Base-by-base conservation (phyloP, 805 yeast genomes). In the Dipodascopsis uninucleata region DNA sequence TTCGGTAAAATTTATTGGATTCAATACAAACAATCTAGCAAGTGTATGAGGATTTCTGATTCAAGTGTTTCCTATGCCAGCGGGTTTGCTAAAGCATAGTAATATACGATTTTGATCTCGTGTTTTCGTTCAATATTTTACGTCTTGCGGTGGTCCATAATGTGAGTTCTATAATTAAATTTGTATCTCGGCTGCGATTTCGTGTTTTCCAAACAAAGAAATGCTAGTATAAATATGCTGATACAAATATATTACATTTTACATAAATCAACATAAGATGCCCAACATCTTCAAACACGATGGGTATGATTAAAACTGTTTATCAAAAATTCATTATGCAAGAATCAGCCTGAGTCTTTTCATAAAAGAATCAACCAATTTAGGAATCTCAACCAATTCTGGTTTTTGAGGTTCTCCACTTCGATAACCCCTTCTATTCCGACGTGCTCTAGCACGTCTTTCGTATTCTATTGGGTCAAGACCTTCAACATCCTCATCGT, bases 391-490 rank as follows among this genome's bases (percentile, higher is more conserved):
- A 9, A 31, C 39, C 20, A 42, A 5, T 3, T 12, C 39, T 4
- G 55, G 55, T 36, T 49, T 49, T 4, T 37, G 29, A 8, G 55
- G 55, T 22, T 47, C 43, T 21, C 55, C 52, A 31, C 47, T 49
- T 33, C 53, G 50, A 18, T 53, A 55, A 2, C 43, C 43, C 4
- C 49, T 39, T n/a, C 50, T 28, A 14, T 41, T 47, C 31, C 32
- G 29, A 17, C 54, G 36, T 26, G 47, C 55, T 39, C 68, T 56
- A 40, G 64, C 53, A 35, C 58, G 42, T 24, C 59, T 41, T 36
- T 58, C 63, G 17, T 52, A 45, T 35, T 62, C 55, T 35, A 59
- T 49, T 42, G 61, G 62, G 43, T 61, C 59, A 48, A 58, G 59
- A 38, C 53, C 42, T 23, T 55, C 48, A 23, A 57, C 66, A 6